A percentile compares a stretch with the other conserved stretches of the same genome.
Evolutionary conservation across 805 yeast species (phyloP).

Genomic region (Wickerhamiella nectarea): DNA sequence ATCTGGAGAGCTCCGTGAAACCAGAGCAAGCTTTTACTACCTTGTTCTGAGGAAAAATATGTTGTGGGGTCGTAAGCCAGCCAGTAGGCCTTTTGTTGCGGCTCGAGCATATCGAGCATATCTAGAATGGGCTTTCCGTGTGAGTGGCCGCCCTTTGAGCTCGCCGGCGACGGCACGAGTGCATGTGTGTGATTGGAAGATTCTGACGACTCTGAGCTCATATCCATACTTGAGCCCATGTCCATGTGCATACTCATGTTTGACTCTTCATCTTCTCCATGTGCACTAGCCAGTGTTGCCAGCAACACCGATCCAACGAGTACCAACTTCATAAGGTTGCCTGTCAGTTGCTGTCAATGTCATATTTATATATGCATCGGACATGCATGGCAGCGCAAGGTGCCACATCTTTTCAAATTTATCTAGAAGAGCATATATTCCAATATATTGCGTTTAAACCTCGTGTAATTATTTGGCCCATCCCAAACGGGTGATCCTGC

Average conservation of each 20-base stretch:
- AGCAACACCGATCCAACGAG: background rate
- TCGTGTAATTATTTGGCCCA: background rate
- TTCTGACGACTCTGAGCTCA: background rate
- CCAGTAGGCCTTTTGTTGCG: slow-evolving; percentile 70
- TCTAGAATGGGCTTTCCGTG: slow-evolving; percentile 37
- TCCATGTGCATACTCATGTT: background rate
- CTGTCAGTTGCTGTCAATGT: background rate
- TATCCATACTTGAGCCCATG: background rate
- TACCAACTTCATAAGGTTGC: background rate
- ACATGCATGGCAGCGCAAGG: background rate
- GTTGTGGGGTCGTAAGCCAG: slow-evolving; percentile 63
- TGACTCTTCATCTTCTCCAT: slow-evolving; percentile 2
- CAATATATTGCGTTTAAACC: background rate
- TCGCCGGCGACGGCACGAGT: background rate
- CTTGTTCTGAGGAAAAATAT: slow-evolving; percentile 37
- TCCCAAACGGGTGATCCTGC: background rate
- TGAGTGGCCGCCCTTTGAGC: background rate
- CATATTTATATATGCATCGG: background rate
- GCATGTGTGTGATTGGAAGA: background rate
- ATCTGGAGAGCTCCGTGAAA: slow-evolving; percentile 39
- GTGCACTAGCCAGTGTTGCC: background rate
- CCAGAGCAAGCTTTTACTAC: slow-evolving; percentile 39
- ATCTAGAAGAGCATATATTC: background rate
- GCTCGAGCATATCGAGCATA: slow-evolving; percentile 40
- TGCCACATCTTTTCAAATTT: background rate